Conservation (phyloP, 1,284 basidiomycete genomes). For the Termitomyces sp. region DNA sequence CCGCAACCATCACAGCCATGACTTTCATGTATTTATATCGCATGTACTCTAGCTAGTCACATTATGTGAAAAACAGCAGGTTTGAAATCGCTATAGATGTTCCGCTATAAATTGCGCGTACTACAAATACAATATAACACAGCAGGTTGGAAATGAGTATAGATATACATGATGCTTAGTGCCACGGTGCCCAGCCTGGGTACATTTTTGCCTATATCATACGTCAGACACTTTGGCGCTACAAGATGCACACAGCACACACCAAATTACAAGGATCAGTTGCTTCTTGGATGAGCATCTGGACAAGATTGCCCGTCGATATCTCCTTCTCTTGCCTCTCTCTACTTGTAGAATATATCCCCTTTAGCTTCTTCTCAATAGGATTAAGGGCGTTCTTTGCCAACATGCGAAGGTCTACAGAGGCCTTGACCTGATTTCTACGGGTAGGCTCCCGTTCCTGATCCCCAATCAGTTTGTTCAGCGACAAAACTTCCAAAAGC, state of each 20-base stretch:
- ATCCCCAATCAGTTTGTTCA: neutral
- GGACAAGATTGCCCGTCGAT: conserved; percentile 82
- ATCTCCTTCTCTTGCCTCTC: conserved; percentile 60
- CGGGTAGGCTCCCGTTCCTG: conserved; percentile 33
- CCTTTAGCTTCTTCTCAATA: conserved; percentile 82
- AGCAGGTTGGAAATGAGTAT: neutral
- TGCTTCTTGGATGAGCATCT: conserved; percentile 86
- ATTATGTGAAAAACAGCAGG: neutral
- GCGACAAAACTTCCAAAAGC: neutral
- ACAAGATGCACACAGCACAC: conserved; percentile 24
- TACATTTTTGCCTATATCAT: conserved; percentile 66
- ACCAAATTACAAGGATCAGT: conserved; percentile 73
- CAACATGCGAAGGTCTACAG: conserved; percentile 53
- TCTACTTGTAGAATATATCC: conserved; percentile 57
- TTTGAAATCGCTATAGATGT: neutral
- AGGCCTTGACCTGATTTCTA: conserved; percentile 38
- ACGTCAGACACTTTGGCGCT: neutral
- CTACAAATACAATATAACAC: conserved; percentile 6
- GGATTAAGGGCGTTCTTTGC: conserved; percentile 74
- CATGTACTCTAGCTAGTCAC: conserved; percentile 7
- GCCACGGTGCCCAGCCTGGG: conserved; percentile 83
- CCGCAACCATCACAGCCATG: conserved; percentile 5
- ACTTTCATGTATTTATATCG: neutral
- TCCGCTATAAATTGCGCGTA: conserved; percentile 2
- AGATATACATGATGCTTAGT: conserved; percentile 34